A percentile compares a stretch with the other conserved stretches of the same genome.
These are phyloP conservation scores for Penicillium sclerotigenum DNA, from an alignment of 2,329 filamentous ascomycete species.

Conservation along the genomic window DNA sequence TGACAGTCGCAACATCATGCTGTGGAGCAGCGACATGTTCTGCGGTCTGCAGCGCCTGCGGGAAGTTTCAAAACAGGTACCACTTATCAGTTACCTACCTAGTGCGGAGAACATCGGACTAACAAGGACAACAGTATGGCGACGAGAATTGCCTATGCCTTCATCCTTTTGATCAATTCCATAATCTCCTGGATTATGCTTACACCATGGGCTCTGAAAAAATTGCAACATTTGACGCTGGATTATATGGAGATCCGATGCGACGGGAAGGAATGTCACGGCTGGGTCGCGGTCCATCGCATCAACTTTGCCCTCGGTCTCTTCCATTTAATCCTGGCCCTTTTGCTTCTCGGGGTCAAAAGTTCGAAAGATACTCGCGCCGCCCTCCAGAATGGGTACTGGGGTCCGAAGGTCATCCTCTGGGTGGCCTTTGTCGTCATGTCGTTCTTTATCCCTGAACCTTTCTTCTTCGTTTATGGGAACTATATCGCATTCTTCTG, in stretches of 20 bases:
- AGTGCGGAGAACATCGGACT: constrained; percentile 16
- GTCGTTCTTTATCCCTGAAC: constrained; percentile 92
- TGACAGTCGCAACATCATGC: constrained; percentile 81
- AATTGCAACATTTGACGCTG: constrained; percentile 84
- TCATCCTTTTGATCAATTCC: constrained; percentile 93
- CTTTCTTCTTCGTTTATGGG: constrained; percentile 92
- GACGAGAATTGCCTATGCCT: constrained; percentile 92
- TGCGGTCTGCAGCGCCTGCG: constrained; percentile 90
- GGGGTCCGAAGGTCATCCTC: constrained; percentile 90
- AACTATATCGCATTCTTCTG: constrained; percentile 87
- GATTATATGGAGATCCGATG: constrained; percentile 97
- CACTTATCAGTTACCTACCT: constrained; percentile 15
- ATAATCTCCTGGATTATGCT: constrained; percentile 99
- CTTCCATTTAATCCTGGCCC: constrained; percentile 83
- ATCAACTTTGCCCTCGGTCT: constrained; percentile 97
- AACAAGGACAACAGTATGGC: constrained; percentile 65
- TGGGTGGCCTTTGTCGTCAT: constrained; percentile 85
- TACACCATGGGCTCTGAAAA: constrained; percentile 96
- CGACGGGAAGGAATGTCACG: constrained; percentile 84
- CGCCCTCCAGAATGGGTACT: constrained; percentile 93
- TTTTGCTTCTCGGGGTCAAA: constrained; percentile 79
- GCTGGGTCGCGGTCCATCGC: constrained; percentile 92
- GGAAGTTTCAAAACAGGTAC: constrained; percentile 94
- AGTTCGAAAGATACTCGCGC: constrained; percentile 85
- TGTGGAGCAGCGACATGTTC: constrained; percentile 96